Percentiles rank a stretch among this genome's conserved stretches.
These are phyloP conservation scores for Aspergillus pseudoviridinutans DNA, from an alignment of 2,329 filamentous ascomycete genomes.

Conservation along the genomic window DNA sequence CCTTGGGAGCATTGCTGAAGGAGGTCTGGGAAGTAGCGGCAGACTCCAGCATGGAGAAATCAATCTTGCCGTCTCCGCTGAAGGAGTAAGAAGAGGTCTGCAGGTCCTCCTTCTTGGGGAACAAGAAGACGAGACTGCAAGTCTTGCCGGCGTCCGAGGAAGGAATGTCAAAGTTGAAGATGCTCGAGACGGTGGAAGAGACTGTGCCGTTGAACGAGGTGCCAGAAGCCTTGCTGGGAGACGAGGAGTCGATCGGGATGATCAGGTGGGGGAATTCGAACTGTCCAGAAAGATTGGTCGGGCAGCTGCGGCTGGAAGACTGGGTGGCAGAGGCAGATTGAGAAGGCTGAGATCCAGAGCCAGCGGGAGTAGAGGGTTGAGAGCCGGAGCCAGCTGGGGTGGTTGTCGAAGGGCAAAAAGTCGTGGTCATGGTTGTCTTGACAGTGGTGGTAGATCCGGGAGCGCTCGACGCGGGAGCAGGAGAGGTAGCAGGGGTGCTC, in stretches of 20 bases:
- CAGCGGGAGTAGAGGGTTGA: not conserved
- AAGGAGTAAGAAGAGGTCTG: constrained; percentile 57
- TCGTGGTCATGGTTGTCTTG: constrained; percentile 18
- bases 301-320: constrained; percentile 34
- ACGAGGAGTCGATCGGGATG: constrained; percentile 53
- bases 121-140: constrained; percentile 63
- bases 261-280: constrained; percentile 62
- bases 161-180: constrained; percentile 69
- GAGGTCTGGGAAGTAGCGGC: constrained; percentile 50
- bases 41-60: constrained; percentile 49
- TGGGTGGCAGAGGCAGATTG: constrained; percentile 4
- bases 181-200: constrained; percentile 49
- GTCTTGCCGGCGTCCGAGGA: constrained; percentile 51
- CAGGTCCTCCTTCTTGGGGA: constrained; percentile 56
- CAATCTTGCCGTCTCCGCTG: constrained; percentile 51
- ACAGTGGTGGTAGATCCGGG: constrained; percentile 9
- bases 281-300: constrained; percentile 42
- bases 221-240: constrained; percentile 51
- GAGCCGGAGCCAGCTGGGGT: not conserved
- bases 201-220: constrained; percentile 56
- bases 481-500: constrained; percentile 5
- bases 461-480: constrained; percentile 6
- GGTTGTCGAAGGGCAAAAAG: constrained; percentile 15
- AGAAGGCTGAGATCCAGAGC: constrained; percentile 4
- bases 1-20: constrained; percentile 50